Evolutionary conservation across 2,329 filamentous ascomycete species (phyloP), one percentile per base, ranked within the genome.

Genomic region (Sclerotinia minor): DNA sequence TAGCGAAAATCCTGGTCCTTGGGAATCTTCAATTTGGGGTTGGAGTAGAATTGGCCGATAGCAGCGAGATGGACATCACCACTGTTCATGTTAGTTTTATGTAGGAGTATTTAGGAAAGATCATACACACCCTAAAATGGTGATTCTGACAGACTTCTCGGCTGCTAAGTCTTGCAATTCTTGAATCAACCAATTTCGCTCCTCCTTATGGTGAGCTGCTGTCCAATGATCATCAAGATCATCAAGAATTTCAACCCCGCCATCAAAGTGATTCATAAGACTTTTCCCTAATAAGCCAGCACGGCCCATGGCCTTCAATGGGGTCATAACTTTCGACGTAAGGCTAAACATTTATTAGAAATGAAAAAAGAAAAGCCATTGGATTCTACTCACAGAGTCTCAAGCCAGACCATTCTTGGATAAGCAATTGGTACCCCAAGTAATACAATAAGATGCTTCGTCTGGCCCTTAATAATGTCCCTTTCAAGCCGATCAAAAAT

Each of bases 211-310:
- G 76, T 93, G 92, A 77, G 92, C 96, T 49, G 94, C 92, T 0
- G 94, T 97, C 95, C 95, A 99, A 77, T 99, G 94, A 78, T 98
- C 95, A 76, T 97, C 94, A 13, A 97, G 81, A 74, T 96, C 93
- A 76, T 97, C 94, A 38, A 96, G 82, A 19, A 98, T 91, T 78
- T 98, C 95, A 7, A 95, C 91, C 24, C 92, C 92, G 29, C 92
- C 93, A 75, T 97, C 94, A 73, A 97, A 94, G 72, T 91, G 91
- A 80, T 97, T 97, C 50, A 96, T 83, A 54, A 96, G 87, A 17
- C 84, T 84, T 69, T 86, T 86, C 4, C 92, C 92, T 64, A 98
- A 83, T 72, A 96, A 79, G 1, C 94, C 94, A 47, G 90, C 86
- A 75, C 92, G 90, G 50, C 93, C 92, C 32, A 98, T 83, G 6